phyloP scores from a whole-genome alignment of 306 rosid species.

The Inga oerstediana region DNA sequence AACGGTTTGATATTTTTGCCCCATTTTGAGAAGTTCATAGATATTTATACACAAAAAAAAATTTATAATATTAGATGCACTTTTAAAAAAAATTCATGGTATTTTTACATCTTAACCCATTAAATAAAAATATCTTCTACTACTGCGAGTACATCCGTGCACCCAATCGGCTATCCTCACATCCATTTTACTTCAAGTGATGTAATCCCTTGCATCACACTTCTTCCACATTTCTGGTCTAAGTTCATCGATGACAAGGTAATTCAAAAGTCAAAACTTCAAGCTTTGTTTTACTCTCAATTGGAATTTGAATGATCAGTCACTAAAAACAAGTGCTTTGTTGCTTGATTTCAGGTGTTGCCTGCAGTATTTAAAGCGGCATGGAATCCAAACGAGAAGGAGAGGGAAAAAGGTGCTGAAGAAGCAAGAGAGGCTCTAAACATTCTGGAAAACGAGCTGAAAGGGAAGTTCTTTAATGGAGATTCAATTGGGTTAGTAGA shows the following conservation, averaged over 20 bases:
- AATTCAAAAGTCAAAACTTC: background rate
- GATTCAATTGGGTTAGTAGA: slow-evolving; percentile 47
- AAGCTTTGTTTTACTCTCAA: background rate
- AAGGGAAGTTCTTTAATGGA: slow-evolving; percentile 54
- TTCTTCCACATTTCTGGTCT: slow-evolving; percentile 6
- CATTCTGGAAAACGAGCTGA: slow-evolving; percentile 50
- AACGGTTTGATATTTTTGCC: no score
- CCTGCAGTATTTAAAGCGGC: slow-evolving; percentile 20
- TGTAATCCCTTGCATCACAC: background rate
- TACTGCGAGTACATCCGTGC: no score
- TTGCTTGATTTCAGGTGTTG: background rate
- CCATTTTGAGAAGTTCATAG: no score
- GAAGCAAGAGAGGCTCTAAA: slow-evolving; percentile 35
- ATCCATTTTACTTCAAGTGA: background rate
- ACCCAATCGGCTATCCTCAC: background rate
- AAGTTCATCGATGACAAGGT: slow-evolving; percentile 28
- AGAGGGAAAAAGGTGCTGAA: slow-evolving; percentile 38
- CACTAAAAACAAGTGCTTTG: background rate
- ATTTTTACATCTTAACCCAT: no score
- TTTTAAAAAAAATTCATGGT: no score
- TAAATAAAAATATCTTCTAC: no score
- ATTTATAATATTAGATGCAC: no score
- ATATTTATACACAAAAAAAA: no score
- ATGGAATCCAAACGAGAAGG: slow-evolving; percentile 25
- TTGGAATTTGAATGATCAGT: background rate